Evolutionary conservation across 495 filamentous ascomycete genomes (phyloP).

Genomic region (Talaromyces adpressus): DNA sequence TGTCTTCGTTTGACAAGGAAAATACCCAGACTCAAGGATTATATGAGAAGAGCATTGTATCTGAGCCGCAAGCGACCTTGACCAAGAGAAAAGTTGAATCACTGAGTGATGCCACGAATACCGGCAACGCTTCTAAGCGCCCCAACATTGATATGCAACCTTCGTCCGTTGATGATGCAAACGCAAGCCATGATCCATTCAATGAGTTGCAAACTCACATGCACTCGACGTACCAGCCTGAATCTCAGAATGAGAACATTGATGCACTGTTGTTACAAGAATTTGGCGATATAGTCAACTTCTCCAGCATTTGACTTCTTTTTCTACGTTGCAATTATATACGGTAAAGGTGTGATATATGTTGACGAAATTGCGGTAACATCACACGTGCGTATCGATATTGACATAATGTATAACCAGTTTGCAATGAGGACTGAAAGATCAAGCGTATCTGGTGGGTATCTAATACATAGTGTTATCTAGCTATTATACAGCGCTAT

Average conservation of each 20-base stretch:
- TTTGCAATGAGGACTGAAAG: background rate
- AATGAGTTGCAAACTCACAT: background rate
- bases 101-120: background rate
- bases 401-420: background rate
- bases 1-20: background rate
- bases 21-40: background rate
- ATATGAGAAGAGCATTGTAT: background rate
- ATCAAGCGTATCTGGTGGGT: background rate
- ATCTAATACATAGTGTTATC: background rate
- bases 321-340: background rate
- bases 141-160: background rate
- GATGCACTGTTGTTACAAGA: conserved; percentile 28
- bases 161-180: background rate
- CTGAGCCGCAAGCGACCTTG: background rate
- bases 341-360: background rate
- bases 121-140: background rate
- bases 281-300: conserved; percentile 33
- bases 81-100: background rate
- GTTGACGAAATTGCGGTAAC: background rate
- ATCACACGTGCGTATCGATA: background rate
- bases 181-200: background rate
- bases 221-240: background rate
- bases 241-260: conserved; percentile 19
- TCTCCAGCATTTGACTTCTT: conserved; percentile 11
- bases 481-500: background rate